Percentiles rank a stretch among this genome's conserved stretches.
Evolutionary conservation across 768 basidiomycete genomes (phyloP).

Genomic region (Termitomyces sp.): DNA sequence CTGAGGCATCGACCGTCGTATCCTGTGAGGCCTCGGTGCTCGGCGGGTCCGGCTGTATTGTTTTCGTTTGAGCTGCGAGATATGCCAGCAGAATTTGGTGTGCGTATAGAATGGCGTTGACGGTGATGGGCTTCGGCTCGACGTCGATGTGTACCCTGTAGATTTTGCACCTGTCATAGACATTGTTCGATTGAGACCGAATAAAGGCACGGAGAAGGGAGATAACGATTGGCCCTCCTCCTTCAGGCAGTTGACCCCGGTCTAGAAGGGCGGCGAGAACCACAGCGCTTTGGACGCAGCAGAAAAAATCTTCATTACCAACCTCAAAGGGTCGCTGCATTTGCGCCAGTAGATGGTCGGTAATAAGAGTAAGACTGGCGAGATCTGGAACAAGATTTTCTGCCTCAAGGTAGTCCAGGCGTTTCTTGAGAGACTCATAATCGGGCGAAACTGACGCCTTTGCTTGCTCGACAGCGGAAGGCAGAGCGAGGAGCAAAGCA

Average conservation of each 20-base stretch:
- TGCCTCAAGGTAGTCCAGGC: not conserved
- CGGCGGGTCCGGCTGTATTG: not conserved
- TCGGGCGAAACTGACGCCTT: not conserved
- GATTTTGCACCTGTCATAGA: no score
- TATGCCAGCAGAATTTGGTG: not conserved
- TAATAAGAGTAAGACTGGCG: not conserved
- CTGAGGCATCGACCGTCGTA: no score
- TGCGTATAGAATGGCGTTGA: not conserved
- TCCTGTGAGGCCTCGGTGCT: not conserved
- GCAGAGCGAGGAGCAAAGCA: not conserved
- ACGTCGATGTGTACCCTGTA: not conserved
- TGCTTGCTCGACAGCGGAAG: not conserved
- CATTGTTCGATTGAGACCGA: not conserved
- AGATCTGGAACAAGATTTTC: not conserved
- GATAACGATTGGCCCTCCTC: not conserved
- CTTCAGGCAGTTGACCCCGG: not conserved
- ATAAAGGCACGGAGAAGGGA: not conserved
- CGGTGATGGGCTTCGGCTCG: not conserved
- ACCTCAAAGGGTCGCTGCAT: not conserved
- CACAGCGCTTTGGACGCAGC: not conserved
- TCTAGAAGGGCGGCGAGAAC: not conserved
- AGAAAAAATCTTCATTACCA: not conserved
- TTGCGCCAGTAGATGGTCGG: not conserved
- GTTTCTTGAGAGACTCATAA: not conserved
- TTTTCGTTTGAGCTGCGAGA: not conserved